Conservation (phyloP, 495 filamentous ascomycete species). For the Neurospora sp. region DNA sequence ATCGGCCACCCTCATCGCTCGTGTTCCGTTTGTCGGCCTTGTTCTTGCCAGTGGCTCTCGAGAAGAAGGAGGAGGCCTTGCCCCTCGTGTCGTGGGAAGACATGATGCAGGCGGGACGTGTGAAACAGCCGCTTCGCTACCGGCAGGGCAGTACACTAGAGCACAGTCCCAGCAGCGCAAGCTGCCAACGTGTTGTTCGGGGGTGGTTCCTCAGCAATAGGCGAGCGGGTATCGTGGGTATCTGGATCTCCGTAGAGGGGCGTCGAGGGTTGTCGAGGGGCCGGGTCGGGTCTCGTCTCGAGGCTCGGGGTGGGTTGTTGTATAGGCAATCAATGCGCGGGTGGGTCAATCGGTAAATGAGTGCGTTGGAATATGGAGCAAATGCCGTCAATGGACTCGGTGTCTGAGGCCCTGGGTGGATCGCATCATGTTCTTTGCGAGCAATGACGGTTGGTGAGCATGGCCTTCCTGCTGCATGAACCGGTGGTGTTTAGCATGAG, state of each 20-base stretch:
- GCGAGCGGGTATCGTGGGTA: constrained; percentile 2
- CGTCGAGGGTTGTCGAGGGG: constrained; percentile 4
- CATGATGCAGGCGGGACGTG: constrained; percentile 30
- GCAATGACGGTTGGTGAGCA: constrained; percentile 6
- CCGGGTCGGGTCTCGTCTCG: neutral
- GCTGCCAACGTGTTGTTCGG: constrained; percentile 6
- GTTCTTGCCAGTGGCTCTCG: constrained; percentile 58
- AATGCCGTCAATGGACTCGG: constrained; percentile 26
- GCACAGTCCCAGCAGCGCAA: constrained; percentile 1
- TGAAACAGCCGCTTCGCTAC: constrained; percentile 20
- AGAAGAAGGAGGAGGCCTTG: constrained; percentile 65
- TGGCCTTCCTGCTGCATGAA: constrained; percentile 21
- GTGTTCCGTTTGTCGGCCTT: constrained; percentile 52
- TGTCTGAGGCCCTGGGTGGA: constrained; percentile 28
- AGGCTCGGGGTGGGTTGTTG: neutral
- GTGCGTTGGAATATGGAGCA: constrained; percentile 6
- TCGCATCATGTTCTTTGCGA: constrained; percentile 29
- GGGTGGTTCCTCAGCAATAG: constrained; percentile 6
- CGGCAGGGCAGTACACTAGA: constrained; percentile 3
- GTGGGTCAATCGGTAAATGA: constrained; percentile 12
- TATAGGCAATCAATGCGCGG: constrained; percentile 17
- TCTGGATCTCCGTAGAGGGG: neutral
- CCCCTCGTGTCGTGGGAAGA: constrained; percentile 64
- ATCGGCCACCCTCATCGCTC: constrained; percentile 37
- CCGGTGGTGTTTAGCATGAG: constrained; percentile 23